Base-by-base conservation (phyloP, 441 rosid species). In the Pelargonium myrrhifolium region DNA sequence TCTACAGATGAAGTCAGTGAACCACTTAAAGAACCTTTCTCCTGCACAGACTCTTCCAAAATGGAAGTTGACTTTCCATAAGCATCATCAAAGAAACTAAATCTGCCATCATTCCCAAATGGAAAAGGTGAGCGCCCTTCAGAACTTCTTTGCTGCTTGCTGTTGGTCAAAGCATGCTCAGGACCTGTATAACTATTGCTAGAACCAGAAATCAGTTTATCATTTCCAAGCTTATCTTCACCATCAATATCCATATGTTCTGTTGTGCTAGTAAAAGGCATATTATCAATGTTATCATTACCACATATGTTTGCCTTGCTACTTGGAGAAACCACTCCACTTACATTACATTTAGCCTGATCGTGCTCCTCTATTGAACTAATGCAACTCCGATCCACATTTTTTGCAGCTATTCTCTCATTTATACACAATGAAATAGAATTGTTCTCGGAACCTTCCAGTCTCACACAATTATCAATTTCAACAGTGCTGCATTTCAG, bases 241-340 rank as follows among this genome's bases (percentile, higher is more conserved):
- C 9, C 45, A 67, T 71, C 71, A 72, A 63, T 24, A 72, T 72
- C 71, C 73, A 64, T 65, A 66, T 62, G 58, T 74, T 70, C 77
- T 20, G 55, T 43, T 69, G 73, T 39, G 65, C 74, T 66, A 64
- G 70, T 71, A 51, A 68, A 70, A 76, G 37, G 56, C 49, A 49
- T 73, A 62, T 70, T 77, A 68, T 77, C 74, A 10, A 69, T 49
- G 35, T 17, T 75, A 68, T 73, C 66, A 68, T 72, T 60, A 64
- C 53, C 66, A 64, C 53, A 58, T 47, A 24, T 49, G 62, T 74
- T 74, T 22, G 40, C 70, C 72, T 65, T 51, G 14, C 42, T 68
- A 63, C 61, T 65, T 43, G 72, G 60, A 65, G 68, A 58, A 69
- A 60, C 65, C 31, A 72, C 66, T 55, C 61, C 55, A 55, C 65